Evolutionary conservation across 2,329 filamentous ascomycete genomes (phyloP), one percentile per base, ranked within the genome.

Genomic region (Aspergillus pseudonomiae): DNA sequence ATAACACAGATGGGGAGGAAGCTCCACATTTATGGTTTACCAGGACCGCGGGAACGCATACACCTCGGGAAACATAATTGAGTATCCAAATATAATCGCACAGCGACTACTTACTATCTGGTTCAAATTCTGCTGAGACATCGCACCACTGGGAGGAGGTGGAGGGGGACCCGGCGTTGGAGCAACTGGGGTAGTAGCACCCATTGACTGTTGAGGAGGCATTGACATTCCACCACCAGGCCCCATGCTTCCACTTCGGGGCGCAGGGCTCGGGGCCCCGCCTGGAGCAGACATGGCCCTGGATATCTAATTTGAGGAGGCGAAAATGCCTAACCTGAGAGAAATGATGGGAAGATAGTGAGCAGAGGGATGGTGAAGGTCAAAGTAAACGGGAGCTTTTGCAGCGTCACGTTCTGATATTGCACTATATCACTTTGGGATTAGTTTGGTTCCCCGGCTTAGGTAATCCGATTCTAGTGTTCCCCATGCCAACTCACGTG

Each of bases 111-210:
- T 86, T 85, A 97, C 94, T 79, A 98, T 98, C 71, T 97, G 93
- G 73, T 98, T 98, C 1, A 97, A 79, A 74, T 97, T 96, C 73
- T 96, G 92, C 67, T 94, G 93, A 2, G 91, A 93, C 80, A 93
- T 89, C 16, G 75, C 75, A 46, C 76, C 76, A 59, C 74, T 75
- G 11, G 75, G 72, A 6, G 75, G 73, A 36, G 73, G 74, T 28
- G 73, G 68, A 48, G 72, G 65, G n/a, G 75, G 71, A 6, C 74
- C 71, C 6, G 77, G 78, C 55, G 82, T 75, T 63, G 83, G 77
- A 70, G 78, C 65, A 66, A 82, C 77, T 64, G 84, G 78, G 64
- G 84, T 78, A 64, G 82, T 79, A 48, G 80, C 80, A 67, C 80
- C 77, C 61, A 79, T 76, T 60, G 80, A 81, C 65, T 83, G 82